These are phyloP conservation scores for Huntiella bhutanensis DNA, from an alignment of 2,329 filamentous ascomycete species.

Conservation along the genomic window DNA sequence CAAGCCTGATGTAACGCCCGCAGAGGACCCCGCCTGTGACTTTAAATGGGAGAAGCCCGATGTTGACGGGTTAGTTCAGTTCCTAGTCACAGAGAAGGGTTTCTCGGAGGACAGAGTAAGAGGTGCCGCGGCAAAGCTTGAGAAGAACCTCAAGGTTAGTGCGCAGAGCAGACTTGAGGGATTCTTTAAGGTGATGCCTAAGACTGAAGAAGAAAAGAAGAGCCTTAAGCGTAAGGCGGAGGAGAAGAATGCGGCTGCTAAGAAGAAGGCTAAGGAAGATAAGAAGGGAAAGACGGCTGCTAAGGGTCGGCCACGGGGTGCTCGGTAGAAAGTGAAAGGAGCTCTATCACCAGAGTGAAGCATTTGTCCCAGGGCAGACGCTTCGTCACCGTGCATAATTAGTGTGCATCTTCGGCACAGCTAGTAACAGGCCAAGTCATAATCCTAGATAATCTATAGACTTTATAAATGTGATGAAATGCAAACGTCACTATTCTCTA, in stretches of 20 bases:
- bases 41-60: constrained; percentile 97
- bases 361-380: too few species aligned
- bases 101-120: constrained; percentile 92
- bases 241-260: constrained; percentile 76
- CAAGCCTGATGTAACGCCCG: constrained; percentile 67
- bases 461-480: too few species aligned
- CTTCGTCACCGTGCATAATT: too few species aligned
- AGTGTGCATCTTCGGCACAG: too few species aligned
- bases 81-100: constrained; percentile 81
- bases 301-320: constrained; percentile 68
- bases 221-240: constrained; percentile 83
- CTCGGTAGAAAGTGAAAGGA: constrained; percentile 19
- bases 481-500: too few species aligned
- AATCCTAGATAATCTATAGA: too few species aligned
- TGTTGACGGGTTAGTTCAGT: constrained; percentile 73
- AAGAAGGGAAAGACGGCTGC: constrained; percentile 88
- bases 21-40: constrained; percentile 73
- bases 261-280: constrained; percentile 86
- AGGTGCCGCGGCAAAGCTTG: constrained; percentile 53
- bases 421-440: too few species aligned
- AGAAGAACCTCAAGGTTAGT: constrained; percentile 78
- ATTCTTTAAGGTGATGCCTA: constrained; percentile 87
- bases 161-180: constrained; percentile 87
- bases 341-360: neutral
- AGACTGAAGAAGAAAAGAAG: constrained; percentile 71